Base-by-base conservation (phyloP, 1,284 basidiomycete species). In the Wallemia ichthyophaga region DNA sequence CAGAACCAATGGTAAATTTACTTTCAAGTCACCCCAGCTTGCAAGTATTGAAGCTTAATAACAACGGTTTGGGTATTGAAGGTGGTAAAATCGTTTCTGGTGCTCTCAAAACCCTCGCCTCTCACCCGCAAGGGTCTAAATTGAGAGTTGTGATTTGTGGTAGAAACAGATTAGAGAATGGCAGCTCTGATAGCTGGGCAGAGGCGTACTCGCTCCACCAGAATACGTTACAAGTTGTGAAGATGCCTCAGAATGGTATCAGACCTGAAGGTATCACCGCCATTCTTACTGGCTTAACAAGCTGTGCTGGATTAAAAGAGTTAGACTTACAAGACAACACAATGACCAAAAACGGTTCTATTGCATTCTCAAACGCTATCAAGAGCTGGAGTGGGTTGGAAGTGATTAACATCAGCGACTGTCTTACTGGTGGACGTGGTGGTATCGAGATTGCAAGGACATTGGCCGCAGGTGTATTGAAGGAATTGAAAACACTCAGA, bases 251-350 rank as follows among this genome's bases (percentile, higher is more conserved):
- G 73, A 96, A 98, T 67, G 94, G 91, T 1, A 96, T 99, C 66
- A 77, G 91, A 63, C 88, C 87, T 82, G 82, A 83, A 62, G 92
- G 94, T 5, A 84, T 95, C 66, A 77, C 77, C n/a, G 77, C 79
- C 17, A 77, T 98, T 55, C 84, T 83, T 24, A 67, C 72, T 27
- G 92, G 89, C 1, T 71, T 98, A 54, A 69, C 80, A 17, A 74
- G 79, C 60, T 85, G 83, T 68, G 71, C 74, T 1, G 71, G 74
- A 57, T 73, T 98, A 60, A 75, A 81, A 67, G 73, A 81, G 62
- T 77, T 98, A 65, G 91, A 98, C 73, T 71, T 98, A 59, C 88
- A 95, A 71, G 92, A 98, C 71, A 98, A 98, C 72, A 91, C 89
- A 0, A 86, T 89, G 64, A 86, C 84, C 25, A 69, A 73, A 54